Conservation (phyloP, 768 basidiomycete genomes). For the Macrolepiota dolichaula region DNA sequence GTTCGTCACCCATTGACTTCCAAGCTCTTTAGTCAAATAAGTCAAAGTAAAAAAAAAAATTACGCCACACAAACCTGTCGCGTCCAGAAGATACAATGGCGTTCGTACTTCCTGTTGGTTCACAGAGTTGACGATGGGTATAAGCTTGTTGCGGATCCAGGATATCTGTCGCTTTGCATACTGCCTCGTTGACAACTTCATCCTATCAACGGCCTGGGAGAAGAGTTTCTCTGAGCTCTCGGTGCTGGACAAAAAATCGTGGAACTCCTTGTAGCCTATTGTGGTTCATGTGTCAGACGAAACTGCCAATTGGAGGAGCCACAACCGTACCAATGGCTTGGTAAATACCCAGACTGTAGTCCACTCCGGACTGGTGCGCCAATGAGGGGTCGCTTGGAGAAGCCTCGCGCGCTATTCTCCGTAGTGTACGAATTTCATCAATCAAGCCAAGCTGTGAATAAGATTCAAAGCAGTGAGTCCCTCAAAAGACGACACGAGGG, state of each 20-base stretch:
- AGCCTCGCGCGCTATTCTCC: conserved; percentile 24
- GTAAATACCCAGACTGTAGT: conserved; percentile 85
- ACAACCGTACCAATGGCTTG: conserved; percentile 78
- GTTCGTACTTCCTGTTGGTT: conserved; percentile 32
- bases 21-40: conserved; percentile 42
- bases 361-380: conserved; percentile 20
- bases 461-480: neutral
- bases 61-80: conserved; percentile 44
- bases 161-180: conserved; percentile 90
- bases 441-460: conserved; percentile 69
- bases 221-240: conserved; percentile 32
- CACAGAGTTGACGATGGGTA: conserved; percentile 63
- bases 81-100: conserved; percentile 58
- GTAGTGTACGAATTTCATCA: conserved; percentile 67
- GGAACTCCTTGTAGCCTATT: conserved; percentile 91
- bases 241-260: conserved; percentile 50
- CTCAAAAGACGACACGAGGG: neutral
- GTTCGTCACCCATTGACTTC: conserved; percentile 53
- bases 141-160: conserved; percentile 89
- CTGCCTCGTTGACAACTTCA: conserved; percentile 85
- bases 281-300: neutral
- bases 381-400: neutral
- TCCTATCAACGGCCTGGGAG: conserved; percentile 66
- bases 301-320: neutral
- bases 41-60: neutral